Base-by-base conservation (phyloP, 331 rosid genomes). In the Quercus lobata region DNA sequence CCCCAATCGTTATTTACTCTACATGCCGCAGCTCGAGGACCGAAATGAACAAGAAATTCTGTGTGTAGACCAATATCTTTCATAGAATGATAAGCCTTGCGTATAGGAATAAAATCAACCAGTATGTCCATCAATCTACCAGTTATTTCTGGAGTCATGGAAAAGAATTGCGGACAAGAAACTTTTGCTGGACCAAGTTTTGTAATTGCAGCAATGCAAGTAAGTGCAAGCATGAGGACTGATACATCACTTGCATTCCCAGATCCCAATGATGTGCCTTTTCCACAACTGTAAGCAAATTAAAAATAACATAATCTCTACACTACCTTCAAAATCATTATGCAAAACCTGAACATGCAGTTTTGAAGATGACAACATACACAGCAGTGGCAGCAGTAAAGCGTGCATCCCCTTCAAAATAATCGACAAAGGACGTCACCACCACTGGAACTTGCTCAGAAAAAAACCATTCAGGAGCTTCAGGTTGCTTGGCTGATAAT, bases 41-140 rank as follows among this genome's bases (percentile, higher is more conserved):
- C 99, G 82, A 93, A 96, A 89, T 92, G 98, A 77, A 89, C 90
- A 81, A 93, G 93, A 87, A 96, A 96, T 84, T 96, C 95, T 88
- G 90, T 84, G 76, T 72, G 88, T 71, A 93, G 87, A 80, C 97
- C 97, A 85, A 96, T 84, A 80, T 86, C 92, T 84, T 87, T 92
- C 54, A 93, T 66, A 78, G 94, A 88, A 83, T 80, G 86, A 89
- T 92, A 96, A 54, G 93, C 98, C 87, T 90, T 90, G 86, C 84
- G 76, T 78, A 92, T 80, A 27, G 97, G 97, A 75, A 89, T 74
- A 77, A 88, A 80, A 83, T 88, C 97, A 81, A 88, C 94, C 88
- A 96, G 87, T 92, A 85, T 89, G 88, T 92, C 92, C 98, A 93
- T 90, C 91, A 96, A 89, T 89, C 97, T 88, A 72, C 99, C 97